These are phyloP conservation scores for Hymenoscyphus fraxineus DNA, from an alignment of 2,329 filamentous ascomycete species.

Conservation along the genomic window DNA sequence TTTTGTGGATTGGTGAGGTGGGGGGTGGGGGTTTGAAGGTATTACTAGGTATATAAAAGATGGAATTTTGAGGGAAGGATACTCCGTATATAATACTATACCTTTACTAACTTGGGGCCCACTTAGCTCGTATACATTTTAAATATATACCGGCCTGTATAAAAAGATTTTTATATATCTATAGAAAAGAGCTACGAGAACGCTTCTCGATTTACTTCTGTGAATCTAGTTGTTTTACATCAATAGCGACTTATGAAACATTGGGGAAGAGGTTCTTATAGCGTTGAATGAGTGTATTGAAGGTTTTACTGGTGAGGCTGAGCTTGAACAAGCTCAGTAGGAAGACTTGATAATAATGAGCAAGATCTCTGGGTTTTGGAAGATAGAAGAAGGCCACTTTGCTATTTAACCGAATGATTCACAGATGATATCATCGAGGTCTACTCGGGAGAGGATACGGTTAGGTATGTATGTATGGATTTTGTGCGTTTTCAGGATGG, in stretches of 20 bases:
- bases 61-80: no score
- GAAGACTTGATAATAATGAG: neutral
- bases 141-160: no score
- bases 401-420: neutral
- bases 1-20: conserved; percentile 4
- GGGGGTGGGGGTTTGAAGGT: no score
- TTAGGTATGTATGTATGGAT: neutral
- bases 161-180: no score
- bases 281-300: neutral
- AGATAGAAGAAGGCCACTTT: neutral
- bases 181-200: no score
- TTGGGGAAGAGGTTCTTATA: neutral
- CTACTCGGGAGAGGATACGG: neutral
- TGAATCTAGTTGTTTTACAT: neutral
- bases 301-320: neutral
- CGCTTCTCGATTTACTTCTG: no score
- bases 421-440: neutral
- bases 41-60: no score
- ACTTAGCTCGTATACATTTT: no score
- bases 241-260: neutral
- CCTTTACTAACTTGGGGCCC: no score
- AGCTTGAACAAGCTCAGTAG: neutral
- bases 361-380: neutral
- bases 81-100: no score
- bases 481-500: neutral